phyloP scores from a whole-genome alignment of 2,329 filamentous ascomycete species.

The Fusarium sublunatum region DNA sequence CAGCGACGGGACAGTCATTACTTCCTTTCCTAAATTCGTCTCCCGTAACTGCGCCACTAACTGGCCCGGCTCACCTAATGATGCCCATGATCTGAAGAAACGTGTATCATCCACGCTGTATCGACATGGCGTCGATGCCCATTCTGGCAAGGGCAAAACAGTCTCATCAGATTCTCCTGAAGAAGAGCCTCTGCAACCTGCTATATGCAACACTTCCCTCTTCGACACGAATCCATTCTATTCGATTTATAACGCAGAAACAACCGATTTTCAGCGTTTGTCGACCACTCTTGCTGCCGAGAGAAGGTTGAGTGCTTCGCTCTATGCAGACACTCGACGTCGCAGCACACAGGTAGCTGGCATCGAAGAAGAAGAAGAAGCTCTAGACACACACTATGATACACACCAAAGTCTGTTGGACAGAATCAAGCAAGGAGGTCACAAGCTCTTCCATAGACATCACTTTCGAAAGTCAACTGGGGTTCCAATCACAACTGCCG shows the following conservation, averaged over 20 bases:
- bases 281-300: constrained; percentile 11
- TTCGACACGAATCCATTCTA: constrained; percentile 45
- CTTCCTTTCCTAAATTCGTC: constrained; percentile 50
- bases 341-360: constrained; percentile 40
- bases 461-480: constrained; percentile 33
- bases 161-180: constrained; percentile 17
- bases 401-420: constrained; percentile 45
- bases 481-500: background rate
- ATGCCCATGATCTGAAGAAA: constrained; percentile 28
- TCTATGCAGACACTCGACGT: constrained; percentile 43
- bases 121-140: constrained; percentile 49
- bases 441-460: constrained; percentile 41
- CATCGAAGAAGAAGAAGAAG: constrained; percentile 14
- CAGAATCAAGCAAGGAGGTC: constrained; percentile 46
- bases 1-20: constrained; percentile 45
- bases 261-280: background rate
- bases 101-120: constrained; percentile 38
- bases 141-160: constrained; percentile 24
- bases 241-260: background rate
- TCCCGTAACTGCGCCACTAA: constrained; percentile 50
- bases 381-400: constrained; percentile 17
- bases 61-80: constrained; percentile 45
- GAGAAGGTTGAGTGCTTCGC: constrained; percentile 40
- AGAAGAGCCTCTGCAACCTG: constrained; percentile 25
- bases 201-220: constrained; percentile 27